Evolutionary conservation across 768 basidiomycete genomes (phyloP).

Genomic region (Stropharia rugosoannulata): DNA sequence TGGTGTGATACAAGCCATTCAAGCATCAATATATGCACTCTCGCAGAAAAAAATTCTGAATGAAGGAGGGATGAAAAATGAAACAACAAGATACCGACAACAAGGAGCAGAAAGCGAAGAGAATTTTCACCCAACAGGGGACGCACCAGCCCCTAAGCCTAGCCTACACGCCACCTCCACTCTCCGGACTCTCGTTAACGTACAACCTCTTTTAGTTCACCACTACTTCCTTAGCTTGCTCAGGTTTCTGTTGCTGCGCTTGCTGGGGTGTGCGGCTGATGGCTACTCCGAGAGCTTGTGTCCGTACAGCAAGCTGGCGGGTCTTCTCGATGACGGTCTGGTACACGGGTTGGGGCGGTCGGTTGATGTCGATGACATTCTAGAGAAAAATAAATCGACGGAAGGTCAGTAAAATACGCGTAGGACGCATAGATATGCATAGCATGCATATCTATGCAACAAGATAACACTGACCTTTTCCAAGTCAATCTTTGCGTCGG

Average conservation of each 20-base stretch:
- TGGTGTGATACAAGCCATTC: too few relatives aligned
- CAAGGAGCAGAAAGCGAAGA: neutral
- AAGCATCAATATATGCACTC: too few relatives aligned
- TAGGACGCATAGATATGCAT: neutral
- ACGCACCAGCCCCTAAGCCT: neutral
- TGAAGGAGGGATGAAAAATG: neutral
- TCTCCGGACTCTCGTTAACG: neutral
- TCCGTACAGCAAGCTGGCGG: conserved; percentile 85
- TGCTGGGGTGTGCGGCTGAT: conserved; percentile 36
- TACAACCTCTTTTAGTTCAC: neutral
- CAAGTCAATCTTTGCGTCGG: conserved; percentile 96
- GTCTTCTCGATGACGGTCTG: conserved; percentile 96
- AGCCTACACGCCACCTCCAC: neutral
- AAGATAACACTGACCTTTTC: conserved; percentile 64
- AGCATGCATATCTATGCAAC: neutral
- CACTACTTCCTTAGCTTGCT: neutral
- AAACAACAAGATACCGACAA: neutral
- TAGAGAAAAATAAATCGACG: neutral
- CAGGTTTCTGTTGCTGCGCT: conserved; percentile 8
- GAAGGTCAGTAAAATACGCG: neutral
- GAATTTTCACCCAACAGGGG: neutral
- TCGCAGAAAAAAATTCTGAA: too few relatives aligned
- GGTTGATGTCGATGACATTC: conserved; percentile 96
- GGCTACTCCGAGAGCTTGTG: conserved; percentile 86
- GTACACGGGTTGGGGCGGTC: conserved; percentile 86